phyloP scores from a whole-genome alignment of 495 filamentous ascomycete species.

The Cairneyella variabilis region DNA sequence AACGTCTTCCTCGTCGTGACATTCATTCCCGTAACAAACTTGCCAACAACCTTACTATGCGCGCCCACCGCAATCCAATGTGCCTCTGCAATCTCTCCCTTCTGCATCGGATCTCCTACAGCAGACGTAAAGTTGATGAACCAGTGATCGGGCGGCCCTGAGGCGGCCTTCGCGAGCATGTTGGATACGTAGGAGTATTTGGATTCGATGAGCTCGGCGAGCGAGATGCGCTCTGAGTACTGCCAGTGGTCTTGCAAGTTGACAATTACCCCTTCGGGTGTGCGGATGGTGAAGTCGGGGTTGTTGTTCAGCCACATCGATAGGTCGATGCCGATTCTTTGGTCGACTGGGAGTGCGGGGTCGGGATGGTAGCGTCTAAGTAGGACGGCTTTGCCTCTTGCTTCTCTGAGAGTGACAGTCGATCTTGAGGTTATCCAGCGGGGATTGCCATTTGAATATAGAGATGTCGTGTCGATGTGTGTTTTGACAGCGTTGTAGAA shows the following conservation, averaged over 20 bases:
- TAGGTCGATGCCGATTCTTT: constrained; percentile 19
- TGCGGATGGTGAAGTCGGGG: constrained; percentile 26
- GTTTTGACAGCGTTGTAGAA: constrained; percentile 26
- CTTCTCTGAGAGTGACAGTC: constrained; percentile 13
- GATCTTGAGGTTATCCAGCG: constrained; percentile 13
- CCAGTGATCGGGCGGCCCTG: constrained; percentile 20
- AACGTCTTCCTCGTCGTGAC: constrained; percentile 20
- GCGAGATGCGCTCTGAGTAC: constrained; percentile 25
- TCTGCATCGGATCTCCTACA: constrained; percentile 30
- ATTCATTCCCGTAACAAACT: constrained; percentile 30
- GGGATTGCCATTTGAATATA: constrained; percentile 5
- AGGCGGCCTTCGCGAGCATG: constrained; percentile 24
- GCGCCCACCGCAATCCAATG: constrained; percentile 33
- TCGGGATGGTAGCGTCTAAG: constrained; percentile 16
- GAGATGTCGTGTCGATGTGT: constrained; percentile 19
- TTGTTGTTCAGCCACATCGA: constrained; percentile 20
- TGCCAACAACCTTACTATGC: constrained; percentile 22
- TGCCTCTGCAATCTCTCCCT: constrained; percentile 30
- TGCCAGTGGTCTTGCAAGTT: constrained; percentile 32
- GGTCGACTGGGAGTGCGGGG: neutral
- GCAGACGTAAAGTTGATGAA: constrained; percentile 32
- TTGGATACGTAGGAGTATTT: constrained; percentile 24
- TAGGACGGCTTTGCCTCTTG: constrained; percentile 17
- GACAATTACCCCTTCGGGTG: constrained; percentile 19
- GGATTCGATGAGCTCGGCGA: constrained; percentile 24